Evolutionary conservation across 169 alveolate genomes (phyloP).

Genomic region (Plasmodium malariae): DNA sequence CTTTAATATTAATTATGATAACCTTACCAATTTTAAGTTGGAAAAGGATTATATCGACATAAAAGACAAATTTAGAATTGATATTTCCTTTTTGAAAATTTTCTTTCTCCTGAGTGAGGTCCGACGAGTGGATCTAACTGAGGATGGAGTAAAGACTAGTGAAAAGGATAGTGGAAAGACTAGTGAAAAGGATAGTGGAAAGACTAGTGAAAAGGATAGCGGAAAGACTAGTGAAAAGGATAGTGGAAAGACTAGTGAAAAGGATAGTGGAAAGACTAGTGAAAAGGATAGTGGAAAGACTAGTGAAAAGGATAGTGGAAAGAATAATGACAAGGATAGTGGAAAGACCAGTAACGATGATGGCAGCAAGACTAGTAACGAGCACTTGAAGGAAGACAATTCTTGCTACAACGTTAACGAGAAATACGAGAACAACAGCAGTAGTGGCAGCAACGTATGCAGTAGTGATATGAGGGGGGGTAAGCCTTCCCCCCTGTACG

Average conservation of each 20-base stretch:
- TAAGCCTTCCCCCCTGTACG: no score
- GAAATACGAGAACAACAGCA: neutral
- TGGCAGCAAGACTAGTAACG: neutral
- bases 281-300: neutral
- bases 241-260: neutral
- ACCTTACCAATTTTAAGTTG: conserved; percentile 8
- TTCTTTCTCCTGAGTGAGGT: conserved; percentile 21
- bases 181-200: neutral
- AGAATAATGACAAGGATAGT: neutral
- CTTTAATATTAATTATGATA: neutral
- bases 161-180: no score
- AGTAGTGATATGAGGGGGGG: no score
- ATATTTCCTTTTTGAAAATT: conserved; percentile 62
- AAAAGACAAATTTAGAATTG: conserved; percentile 65
- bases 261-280: neutral
- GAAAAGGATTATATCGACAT: conserved; percentile 57
- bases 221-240: neutral
- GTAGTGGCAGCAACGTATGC: neutral
- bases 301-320: neutral
- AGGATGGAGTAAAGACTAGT: neutral
- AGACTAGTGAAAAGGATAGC: neutral
- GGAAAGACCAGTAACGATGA: neutral
- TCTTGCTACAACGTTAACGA: neutral
- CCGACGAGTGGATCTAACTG: neutral
- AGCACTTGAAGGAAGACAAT: no score